These are phyloP conservation scores for Martiniozyma abietophila DNA, from an alignment of 805 yeast genomes.

Conservation along the genomic window DNA sequence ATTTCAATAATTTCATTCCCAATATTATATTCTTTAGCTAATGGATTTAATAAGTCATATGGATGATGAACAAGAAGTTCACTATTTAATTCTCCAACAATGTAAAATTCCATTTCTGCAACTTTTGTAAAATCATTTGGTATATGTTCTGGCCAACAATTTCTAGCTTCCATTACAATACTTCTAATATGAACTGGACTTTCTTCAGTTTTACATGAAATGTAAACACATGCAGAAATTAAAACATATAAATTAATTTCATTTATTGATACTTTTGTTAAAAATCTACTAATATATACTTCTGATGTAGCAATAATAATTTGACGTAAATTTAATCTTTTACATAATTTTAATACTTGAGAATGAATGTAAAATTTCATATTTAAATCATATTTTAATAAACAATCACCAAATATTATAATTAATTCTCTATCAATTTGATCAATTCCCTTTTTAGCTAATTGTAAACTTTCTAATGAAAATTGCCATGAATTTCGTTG, in stretches of 20 bases:
- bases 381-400: conserved; percentile 39
- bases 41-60: conserved; percentile 50
- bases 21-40: conserved; percentile 31
- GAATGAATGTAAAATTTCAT: conserved; percentile 75
- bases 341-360: conserved; percentile 64
- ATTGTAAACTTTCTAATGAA: conserved; percentile 46
- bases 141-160: conserved; percentile 89
- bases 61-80: conserved; percentile 71
- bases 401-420: conserved; percentile 2
- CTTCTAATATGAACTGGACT: conserved; percentile 89
- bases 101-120: conserved; percentile 92
- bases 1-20: conserved; percentile 56
- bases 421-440: conserved; percentile 16
- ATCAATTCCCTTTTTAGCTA: conserved; percentile 14
- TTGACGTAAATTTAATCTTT: conserved; percentile 70
- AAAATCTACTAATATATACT: conserved; percentile 69
- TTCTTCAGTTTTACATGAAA: conserved; percentile 92
- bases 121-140: conserved; percentile 86
- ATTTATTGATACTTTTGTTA: conserved; percentile 59
- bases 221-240: conserved; percentile 76
- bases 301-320: conserved; percentile 85
- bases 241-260: conserved; percentile 78
- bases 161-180: conserved; percentile 74
- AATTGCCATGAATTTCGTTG: conserved; percentile 79
- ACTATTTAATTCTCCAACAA: conserved; percentile 79